Conservation (phyloP, 1,139 yeast genomes). For the Sugiyamaella neomexicana region DNA sequence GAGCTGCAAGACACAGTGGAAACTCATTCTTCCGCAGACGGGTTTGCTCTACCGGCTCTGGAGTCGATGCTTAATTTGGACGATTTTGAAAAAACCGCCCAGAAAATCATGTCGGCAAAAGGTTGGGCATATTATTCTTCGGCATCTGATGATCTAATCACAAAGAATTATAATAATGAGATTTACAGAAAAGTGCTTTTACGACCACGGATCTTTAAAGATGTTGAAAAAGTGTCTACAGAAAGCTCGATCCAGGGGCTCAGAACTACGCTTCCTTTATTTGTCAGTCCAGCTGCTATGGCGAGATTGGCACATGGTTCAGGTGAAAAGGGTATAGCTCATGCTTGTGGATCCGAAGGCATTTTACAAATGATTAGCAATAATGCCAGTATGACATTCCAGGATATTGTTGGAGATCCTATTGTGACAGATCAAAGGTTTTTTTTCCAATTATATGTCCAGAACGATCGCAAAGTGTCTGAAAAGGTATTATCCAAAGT, state of each 20-base stretch:
- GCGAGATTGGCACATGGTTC: slow-evolving; percentile 69
- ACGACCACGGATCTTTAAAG: slow-evolving; percentile 76
- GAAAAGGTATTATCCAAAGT: slow-evolving; percentile 58
- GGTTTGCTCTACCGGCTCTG: slow-evolving; percentile 43
- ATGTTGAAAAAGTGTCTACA: slow-evolving; percentile 57
- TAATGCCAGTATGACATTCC: slow-evolving; percentile 70
- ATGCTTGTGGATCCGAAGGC: slow-evolving; percentile 66
- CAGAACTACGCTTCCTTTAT: slow-evolving; percentile 64
- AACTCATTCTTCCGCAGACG: not conserved
- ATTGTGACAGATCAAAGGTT: slow-evolving; percentile 57
- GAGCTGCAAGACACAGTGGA: not conserved
- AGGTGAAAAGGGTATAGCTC: slow-evolving; percentile 76
- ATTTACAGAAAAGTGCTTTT: slow-evolving; percentile 86
- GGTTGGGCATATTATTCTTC: slow-evolving; percentile 94
- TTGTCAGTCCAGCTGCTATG: slow-evolving; percentile 77
- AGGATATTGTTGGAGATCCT: slow-evolving; percentile 63
- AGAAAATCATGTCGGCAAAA: slow-evolving; percentile 66
- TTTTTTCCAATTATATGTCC: slow-evolving; percentile 91
- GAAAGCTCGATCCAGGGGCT: slow-evolving; percentile 50
- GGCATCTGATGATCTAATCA: slow-evolving; percentile 89
- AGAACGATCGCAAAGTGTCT: slow-evolving; percentile 63
- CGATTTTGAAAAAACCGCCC: slow-evolving; percentile 84
- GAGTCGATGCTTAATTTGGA: slow-evolving; percentile 62
- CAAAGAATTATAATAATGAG: slow-evolving; percentile 82
- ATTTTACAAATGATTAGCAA: slow-evolving; percentile 82